phyloP scores from a whole-genome alignment of 2,329 filamentous ascomycete species.

The Ascomycota sp. region DNA sequence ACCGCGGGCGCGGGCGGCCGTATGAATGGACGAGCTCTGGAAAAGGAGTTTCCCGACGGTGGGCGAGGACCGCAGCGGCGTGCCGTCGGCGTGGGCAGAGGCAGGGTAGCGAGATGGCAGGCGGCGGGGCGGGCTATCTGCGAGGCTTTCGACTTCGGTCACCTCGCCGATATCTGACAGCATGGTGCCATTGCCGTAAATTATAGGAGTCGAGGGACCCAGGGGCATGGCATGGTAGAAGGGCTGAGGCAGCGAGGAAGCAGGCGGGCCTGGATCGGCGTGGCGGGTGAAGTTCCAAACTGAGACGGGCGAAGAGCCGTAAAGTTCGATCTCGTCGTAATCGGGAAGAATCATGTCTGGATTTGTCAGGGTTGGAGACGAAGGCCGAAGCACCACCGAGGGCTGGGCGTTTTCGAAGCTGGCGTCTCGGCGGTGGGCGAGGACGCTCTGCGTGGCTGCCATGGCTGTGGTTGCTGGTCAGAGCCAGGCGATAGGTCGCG shows the following conservation, averaged over 20 bases:
- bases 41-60: slow-evolving; percentile 19
- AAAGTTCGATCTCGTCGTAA: slow-evolving; percentile 30
- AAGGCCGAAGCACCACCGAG: slow-evolving; percentile 24
- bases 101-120: slow-evolving; percentile 15
- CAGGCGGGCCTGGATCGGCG: slow-evolving; percentile 14
- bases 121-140: slow-evolving; percentile 18
- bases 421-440: slow-evolving; percentile 8
- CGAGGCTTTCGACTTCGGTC: slow-evolving; percentile 28
- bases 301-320: slow-evolving; percentile 26
- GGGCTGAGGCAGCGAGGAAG: slow-evolving; percentile 17
- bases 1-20: slow-evolving; percentile 23
- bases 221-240: slow-evolving; percentile 21
- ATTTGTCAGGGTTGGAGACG: slow-evolving; percentile 73
- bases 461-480: slow-evolving; percentile 4
- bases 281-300: slow-evolving; percentile 27
- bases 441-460: slow-evolving; percentile 11
- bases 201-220: slow-evolving; percentile 37
- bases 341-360: slow-evolving; percentile 85
- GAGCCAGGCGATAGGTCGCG: not conserved
- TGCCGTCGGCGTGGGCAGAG: slow-evolving; percentile 10
- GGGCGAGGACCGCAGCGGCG: slow-evolving; percentile 20
- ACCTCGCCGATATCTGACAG: slow-evolving; percentile 41
- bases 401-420: slow-evolving; percentile 9
- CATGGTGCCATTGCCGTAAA: slow-evolving; percentile 48
- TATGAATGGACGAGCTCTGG: slow-evolving; percentile 19